These are phyloP conservation scores for Candida neerlandica DNA, from an alignment of 1,139 yeast genomes.

Conservation along the genomic window DNA sequence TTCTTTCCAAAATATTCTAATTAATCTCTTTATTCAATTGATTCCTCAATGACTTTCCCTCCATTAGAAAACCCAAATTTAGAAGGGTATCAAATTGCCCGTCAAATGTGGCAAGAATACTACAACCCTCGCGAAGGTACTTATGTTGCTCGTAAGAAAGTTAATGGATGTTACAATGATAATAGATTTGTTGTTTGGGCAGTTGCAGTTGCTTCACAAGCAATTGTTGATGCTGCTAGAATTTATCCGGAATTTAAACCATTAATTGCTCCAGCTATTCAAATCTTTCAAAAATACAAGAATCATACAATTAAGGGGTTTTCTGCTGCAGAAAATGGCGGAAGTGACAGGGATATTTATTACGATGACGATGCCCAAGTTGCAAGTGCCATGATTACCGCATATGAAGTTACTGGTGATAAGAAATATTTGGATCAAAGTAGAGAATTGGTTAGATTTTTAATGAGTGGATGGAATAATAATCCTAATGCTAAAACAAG, in stretches of 20 bases:
- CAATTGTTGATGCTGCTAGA: conserved; percentile 63
- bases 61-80: conserved; percentile 38
- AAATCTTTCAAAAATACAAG: conserved; percentile 55
- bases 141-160: conserved; percentile 44
- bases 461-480: conserved; percentile 69
- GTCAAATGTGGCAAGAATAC: conserved; percentile 48
- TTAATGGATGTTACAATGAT: conserved; percentile 56
- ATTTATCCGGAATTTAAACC: conserved; percentile 62
- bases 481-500: conserved; percentile 41
- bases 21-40: not conserved
- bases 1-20: not conserved
- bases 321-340: conserved; percentile 60
- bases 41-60: conserved; percentile 9
- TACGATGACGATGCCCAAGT: conserved; percentile 81
- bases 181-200: conserved; percentile 69
- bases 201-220: conserved; percentile 64
- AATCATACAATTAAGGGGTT: conserved; percentile 53
- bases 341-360: conserved; percentile 64
- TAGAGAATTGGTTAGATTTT: conserved; percentile 58
- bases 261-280: conserved; percentile 55
- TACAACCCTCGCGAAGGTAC: conserved; percentile 47
- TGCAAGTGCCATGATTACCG: conserved; percentile 65
- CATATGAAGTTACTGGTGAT: conserved; percentile 69
- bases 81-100: conserved; percentile 53
- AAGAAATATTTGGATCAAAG: conserved; percentile 56